These are phyloP conservation scores for Lophiotrema nucula DNA, from an alignment of 495 filamentous ascomycete species.

Conservation along the genomic window DNA sequence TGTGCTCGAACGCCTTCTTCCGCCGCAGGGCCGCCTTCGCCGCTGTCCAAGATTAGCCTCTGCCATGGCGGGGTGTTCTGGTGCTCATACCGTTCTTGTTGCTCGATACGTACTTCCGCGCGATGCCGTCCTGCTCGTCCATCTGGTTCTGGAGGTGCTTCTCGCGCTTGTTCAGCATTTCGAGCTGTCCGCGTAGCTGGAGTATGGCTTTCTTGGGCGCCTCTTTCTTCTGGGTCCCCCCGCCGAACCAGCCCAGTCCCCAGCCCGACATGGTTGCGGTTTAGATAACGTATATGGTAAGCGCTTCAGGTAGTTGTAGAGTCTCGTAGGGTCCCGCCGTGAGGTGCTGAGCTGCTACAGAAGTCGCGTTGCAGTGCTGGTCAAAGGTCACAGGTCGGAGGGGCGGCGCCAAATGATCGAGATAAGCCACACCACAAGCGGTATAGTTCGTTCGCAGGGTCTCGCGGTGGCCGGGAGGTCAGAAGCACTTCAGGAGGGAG, in stretches of 20 bases:
- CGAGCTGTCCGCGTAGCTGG: constrained; percentile 78
- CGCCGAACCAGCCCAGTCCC: constrained; percentile 40
- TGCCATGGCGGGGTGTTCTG: background rate
- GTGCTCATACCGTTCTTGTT: constrained; percentile 93
- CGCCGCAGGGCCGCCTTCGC: constrained; percentile 88
- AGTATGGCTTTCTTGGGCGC: constrained; percentile 97
- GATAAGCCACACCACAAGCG: no score
- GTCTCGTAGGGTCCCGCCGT: background rate
- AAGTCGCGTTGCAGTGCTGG: no score
- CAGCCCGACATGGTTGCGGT: constrained; percentile 38
- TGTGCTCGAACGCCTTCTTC: constrained; percentile 91
- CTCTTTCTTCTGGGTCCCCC: constrained; percentile 74
- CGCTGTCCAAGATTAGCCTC: constrained; percentile 51
- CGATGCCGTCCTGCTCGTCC: constrained; percentile 85
- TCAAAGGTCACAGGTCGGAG: no score
- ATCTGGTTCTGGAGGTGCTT: constrained; percentile 87
- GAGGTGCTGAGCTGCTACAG: background rate
- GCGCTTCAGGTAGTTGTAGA: background rate
- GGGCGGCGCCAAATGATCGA: no score
- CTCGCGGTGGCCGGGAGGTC: no score
- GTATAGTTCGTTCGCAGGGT: no score
- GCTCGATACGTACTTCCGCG: constrained; percentile 81
- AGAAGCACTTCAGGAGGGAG: no score
- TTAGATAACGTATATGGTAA: no score
- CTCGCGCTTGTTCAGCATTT: constrained; percentile 97